Conservation (phyloP, 164 flowering plant species). For the Nymphaea thermarum region DNA sequence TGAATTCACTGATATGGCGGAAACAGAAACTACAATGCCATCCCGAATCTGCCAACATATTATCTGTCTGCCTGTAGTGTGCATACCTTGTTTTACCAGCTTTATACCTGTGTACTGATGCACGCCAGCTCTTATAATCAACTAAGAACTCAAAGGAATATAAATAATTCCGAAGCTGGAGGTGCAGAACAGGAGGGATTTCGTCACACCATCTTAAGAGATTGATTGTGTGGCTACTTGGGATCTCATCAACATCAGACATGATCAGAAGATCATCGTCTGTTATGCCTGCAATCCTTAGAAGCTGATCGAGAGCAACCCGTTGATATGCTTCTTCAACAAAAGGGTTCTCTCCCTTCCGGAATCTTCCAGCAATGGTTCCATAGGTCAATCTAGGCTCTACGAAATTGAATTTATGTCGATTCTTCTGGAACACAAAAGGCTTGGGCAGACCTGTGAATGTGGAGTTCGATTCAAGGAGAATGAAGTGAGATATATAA, state of each 20-base stretch:
- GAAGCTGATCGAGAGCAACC: conserved; percentile 74
- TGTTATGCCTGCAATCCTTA: conserved; percentile 65
- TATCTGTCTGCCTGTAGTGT: conserved; percentile 66
- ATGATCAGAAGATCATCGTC: conserved; percentile 85
- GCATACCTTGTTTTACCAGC: conserved; percentile 74
- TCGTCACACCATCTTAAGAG: conserved; percentile 90
- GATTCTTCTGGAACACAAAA: conserved; percentile 34
- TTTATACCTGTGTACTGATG: conserved; percentile 64
- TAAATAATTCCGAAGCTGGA: conserved; percentile 59
- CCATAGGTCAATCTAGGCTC: conserved; percentile 72
- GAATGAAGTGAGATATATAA: conserved; percentile 65
- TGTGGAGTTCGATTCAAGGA: conserved; percentile 87
- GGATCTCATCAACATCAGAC: conserved; percentile 96
- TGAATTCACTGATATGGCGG: conserved; percentile 64
- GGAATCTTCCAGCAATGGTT: conserved; percentile 61
- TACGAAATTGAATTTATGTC: conserved; percentile 47
- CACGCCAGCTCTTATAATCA: conserved; percentile 79
- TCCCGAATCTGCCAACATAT: conserved; percentile 67
- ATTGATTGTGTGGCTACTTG: conserved; percentile 74
- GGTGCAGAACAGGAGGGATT: conserved; percentile 68
- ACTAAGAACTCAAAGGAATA: conserved; percentile 73
- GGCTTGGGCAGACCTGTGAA: conserved; percentile 71
- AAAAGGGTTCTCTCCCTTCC: conserved; percentile 78
- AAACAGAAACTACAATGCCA: conserved; percentile 99
- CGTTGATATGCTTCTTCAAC: conserved; percentile 86